Percentiles rank a stretch among this genome's conserved stretches.
Evolutionary conservation across 352 stramenopile species (phyloP).

Genomic region (Pythium coloratum): DNA sequence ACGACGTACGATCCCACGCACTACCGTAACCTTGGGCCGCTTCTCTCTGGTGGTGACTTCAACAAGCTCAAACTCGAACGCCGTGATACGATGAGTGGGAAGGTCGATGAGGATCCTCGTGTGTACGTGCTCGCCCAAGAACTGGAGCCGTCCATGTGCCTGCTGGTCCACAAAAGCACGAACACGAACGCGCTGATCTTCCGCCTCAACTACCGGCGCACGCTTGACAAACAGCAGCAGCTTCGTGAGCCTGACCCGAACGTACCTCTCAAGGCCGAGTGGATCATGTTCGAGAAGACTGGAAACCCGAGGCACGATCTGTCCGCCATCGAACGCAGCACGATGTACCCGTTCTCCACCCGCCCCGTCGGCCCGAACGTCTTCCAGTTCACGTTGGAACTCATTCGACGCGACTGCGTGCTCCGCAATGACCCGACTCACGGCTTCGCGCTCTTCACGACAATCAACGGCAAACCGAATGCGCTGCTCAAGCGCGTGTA

Average conservation of each 20-base stretch:
- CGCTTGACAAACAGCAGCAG: slow-evolving; percentile 15
- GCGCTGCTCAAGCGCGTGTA: slow-evolving; percentile 53
- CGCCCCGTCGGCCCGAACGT: slow-evolving; percentile 46
- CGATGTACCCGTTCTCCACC: slow-evolving; percentile 51
- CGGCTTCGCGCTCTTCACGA: slow-evolving; percentile 51
- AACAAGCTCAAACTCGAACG: slow-evolving; percentile 46
- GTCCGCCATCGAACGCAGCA: slow-evolving; percentile 51
- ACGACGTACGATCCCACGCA: slow-evolving; percentile 46
- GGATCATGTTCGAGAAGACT: slow-evolving; percentile 69
- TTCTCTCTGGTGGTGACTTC: slow-evolving; percentile 41
- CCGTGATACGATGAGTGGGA: slow-evolving; percentile 28
- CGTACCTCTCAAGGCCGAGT: slow-evolving; percentile 49
- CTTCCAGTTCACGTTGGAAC: slow-evolving; percentile 44
- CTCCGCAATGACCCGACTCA: slow-evolving; percentile 41
- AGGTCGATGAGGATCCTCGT: slow-evolving; percentile 36
- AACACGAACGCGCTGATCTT: slow-evolving; percentile 63
- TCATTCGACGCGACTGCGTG: slow-evolving; percentile 47
- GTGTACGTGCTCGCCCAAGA: slow-evolving; percentile 51
- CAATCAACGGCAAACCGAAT: slow-evolving; percentile 59
- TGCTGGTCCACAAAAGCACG: slow-evolving; percentile 61
- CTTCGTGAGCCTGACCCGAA: slow-evolving; percentile 36
- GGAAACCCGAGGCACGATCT: slow-evolving; percentile 57
- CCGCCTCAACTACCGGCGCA: slow-evolving; percentile 36
- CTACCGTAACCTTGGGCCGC: slow-evolving; percentile 52
- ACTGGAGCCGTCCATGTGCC: slow-evolving; percentile 47